Conservation (phyloP, 2,329 filamentous ascomycete genomes). For the Talaromyces piceae region DNA sequence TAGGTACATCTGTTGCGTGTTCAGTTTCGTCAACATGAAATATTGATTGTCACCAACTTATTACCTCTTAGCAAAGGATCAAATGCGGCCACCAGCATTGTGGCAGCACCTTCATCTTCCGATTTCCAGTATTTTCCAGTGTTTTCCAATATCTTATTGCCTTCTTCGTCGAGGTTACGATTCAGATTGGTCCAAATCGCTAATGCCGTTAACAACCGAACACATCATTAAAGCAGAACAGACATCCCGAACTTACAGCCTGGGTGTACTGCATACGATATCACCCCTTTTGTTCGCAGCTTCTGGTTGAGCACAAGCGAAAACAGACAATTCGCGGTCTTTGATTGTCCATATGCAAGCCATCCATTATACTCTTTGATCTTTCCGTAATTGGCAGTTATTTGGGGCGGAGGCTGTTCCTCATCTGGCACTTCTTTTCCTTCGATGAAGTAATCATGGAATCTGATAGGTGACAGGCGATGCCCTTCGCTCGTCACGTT, state of each 20-base stretch:
- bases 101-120: conserved; percentile 37
- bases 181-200: conserved; percentile 20
- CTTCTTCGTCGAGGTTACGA: conserved; percentile 15
- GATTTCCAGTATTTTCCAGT: conserved; percentile 26
- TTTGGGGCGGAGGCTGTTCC: conserved; percentile 8
- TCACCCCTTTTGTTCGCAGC: conserved; percentile 22
- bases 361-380: conserved; percentile 9
- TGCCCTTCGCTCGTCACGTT: conserved; percentile 19
- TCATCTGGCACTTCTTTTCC: conserved; percentile 10
- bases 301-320: conserved; percentile 27
- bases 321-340: conserved; percentile 37
- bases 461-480: conserved; percentile 20
- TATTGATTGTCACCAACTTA: not conserved
- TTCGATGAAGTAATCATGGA: conserved; percentile 23
- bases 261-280: conserved; percentile 34
- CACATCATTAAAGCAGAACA: not conserved
- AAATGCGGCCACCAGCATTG: conserved; percentile 38
- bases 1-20: conserved; percentile 9
- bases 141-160: conserved; percentile 19
- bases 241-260: conserved; percentile 20
- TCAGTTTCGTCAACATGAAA: not conserved
- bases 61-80: conserved; percentile 31
- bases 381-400: conserved; percentile 4
- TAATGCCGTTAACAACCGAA: conserved; percentile 9
- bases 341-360: conserved; percentile 32